Evolutionary conservation across 2,329 filamentous ascomycete species (phyloP).

Genomic region (Verticillium alfalfae): DNA sequence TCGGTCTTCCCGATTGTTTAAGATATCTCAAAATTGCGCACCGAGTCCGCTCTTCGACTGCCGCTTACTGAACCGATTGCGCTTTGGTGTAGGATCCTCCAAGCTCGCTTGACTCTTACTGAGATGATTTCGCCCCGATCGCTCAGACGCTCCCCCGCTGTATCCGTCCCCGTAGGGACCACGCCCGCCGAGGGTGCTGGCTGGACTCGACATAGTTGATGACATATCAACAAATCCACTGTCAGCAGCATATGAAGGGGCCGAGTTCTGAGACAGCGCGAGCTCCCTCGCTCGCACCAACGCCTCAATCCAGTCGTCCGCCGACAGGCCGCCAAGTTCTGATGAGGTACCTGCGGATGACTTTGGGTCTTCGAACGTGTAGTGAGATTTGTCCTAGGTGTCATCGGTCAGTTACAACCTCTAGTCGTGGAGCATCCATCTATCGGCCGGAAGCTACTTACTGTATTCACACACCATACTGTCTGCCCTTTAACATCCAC

Average conservation of each 20-base stretch:
- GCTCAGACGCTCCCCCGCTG: slow-evolving; percentile 34
- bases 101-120: slow-evolving; percentile 53
- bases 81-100: slow-evolving; percentile 47
- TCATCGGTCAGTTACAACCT: not conserved
- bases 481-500: slow-evolving; percentile 82
- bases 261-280: slow-evolving; percentile 66
- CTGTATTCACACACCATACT: slow-evolving; percentile 88
- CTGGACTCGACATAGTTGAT: slow-evolving; percentile 69
- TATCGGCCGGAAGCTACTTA: slow-evolving; percentile 47
- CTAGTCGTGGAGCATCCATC: not conserved
- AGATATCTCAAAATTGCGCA: slow-evolving; percentile 63
- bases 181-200: slow-evolving; percentile 63
- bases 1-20: not conserved
- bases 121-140: slow-evolving; percentile 50
- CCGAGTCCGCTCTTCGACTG: slow-evolving; percentile 93
- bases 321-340: slow-evolving; percentile 61
- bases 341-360: slow-evolving; percentile 46
- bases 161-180: slow-evolving; percentile 48
- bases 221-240: slow-evolving; percentile 63
- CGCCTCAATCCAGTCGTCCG: slow-evolving; percentile 88
- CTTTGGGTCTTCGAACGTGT: slow-evolving; percentile 91
- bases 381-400: slow-evolving; percentile 49
- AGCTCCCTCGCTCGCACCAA: slow-evolving; percentile 83
- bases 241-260: slow-evolving; percentile 61
- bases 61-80: slow-evolving; percentile 78